These are phyloP conservation scores for Exophiala dermatitidis DNA, from an alignment of 2,329 filamentous ascomycete genomes.

Conservation along the genomic window DNA sequence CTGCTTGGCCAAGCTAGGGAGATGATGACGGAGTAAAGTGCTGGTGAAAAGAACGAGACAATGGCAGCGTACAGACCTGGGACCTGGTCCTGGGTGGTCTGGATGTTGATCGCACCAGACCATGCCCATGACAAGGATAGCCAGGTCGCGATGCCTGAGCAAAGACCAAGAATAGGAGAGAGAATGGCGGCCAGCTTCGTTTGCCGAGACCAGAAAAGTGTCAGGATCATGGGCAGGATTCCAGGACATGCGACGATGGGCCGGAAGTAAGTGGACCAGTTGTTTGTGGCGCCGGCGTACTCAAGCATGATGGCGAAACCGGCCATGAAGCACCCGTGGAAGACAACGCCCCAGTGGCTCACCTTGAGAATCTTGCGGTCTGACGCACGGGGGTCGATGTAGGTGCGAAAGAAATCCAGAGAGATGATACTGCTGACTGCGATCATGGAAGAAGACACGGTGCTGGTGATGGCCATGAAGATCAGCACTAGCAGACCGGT, in stretches of 20 bases:
- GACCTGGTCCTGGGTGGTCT: conserved; percentile 36
- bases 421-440: conserved; percentile 47
- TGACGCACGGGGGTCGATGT: conserved; percentile 42
- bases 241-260: conserved; percentile 40
- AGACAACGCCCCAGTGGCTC: conserved; percentile 43
- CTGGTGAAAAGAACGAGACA: conserved; percentile 42
- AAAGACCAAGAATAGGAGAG: conserved; percentile 8
- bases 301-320: conserved; percentile 43
- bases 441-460: conserved; percentile 46
- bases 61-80: conserved; percentile 43
- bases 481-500: conserved; percentile 43
- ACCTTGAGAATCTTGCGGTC: conserved; percentile 39
- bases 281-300: conserved; percentile 46
- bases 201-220: conserved; percentile 33
- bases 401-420: conserved; percentile 47
- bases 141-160: conserved; percentile 27
- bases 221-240: conserved; percentile 39
- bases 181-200: conserved; percentile 42
- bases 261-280: conserved; percentile 40
- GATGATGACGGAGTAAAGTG: conserved; percentile 41
- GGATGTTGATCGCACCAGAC: conserved; percentile 34
- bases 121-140: conserved; percentile 35
- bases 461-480: conserved; percentile 48
- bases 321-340: conserved; percentile 45
- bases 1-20: conserved; percentile 36